phyloP scores from a whole-genome alignment of 345 rosid species.

The Hypericum androsaemum region DNA sequence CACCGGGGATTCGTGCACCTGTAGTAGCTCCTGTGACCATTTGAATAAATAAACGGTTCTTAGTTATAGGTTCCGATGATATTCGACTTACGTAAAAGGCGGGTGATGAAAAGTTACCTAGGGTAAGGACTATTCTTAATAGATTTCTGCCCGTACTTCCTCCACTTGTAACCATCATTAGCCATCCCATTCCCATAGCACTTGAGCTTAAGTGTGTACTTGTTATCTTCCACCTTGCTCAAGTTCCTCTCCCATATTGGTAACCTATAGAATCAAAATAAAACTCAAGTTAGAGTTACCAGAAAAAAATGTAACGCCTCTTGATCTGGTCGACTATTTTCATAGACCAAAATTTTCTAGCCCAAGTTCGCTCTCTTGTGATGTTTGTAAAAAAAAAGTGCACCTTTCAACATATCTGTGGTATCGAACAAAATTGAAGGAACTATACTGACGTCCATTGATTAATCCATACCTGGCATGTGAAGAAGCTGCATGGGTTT shows the following conservation, averaged over 20 bases:
- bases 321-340: no score
- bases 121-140: slow-evolving; percentile 84
- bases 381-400: no score
- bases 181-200: slow-evolving; percentile 41
- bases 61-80: no score
- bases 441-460: no score
- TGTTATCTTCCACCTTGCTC: slow-evolving; percentile 41
- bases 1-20: slow-evolving; percentile 79
- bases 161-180: slow-evolving; percentile 95
- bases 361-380: no score
- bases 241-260: slow-evolving; percentile 26
- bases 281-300: background rate
- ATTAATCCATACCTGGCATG: slow-evolving; percentile 21
- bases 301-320: no score
- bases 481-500: slow-evolving; percentile 9
- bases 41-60: background rate
- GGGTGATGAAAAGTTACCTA: slow-evolving; percentile 28
- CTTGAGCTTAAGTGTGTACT: slow-evolving; percentile 64
- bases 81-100: no score
- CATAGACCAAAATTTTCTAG: no score
- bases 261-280: slow-evolving; percentile 3
- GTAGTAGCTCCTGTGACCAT: slow-evolving; percentile 61
- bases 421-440: no score
- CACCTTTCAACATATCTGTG: no score
- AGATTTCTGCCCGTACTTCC: slow-evolving; percentile 88